Percentiles rank a stretch among this genome's conserved stretches.
These are phyloP conservation scores for Croton laevigatus DNA, from an alignment of 441 rosid genomes.

Conservation along the genomic window DNA sequence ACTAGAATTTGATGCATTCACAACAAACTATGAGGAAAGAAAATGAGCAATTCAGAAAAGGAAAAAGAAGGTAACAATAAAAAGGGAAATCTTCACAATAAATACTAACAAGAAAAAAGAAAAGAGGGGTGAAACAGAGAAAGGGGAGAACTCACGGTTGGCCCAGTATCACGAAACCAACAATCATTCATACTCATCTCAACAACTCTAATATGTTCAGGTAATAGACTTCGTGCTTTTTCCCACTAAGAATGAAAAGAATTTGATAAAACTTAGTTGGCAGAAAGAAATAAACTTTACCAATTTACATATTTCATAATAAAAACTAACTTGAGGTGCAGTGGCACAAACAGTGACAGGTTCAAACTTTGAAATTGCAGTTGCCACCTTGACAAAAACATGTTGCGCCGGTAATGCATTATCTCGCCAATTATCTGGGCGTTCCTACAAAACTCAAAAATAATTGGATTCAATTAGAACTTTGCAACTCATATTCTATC, in stretches of 20 bases:
- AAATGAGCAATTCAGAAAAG: not conserved
- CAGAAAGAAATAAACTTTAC: not conserved
- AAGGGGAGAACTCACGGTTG: slow-evolving; percentile 57
- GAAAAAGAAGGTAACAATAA: not conserved
- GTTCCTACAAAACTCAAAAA: slow-evolving; percentile 51
- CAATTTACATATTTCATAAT: slow-evolving; percentile 9
- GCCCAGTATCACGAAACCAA: slow-evolving; percentile 95
- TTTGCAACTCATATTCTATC: not conserved
- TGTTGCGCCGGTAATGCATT: slow-evolving; percentile 56
- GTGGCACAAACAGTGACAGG: slow-evolving; percentile 85
- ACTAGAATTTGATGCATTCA: slow-evolving; percentile 31
- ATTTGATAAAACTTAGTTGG: slow-evolving; percentile 15
- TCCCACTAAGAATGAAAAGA: slow-evolving; percentile 56
- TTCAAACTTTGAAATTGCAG: slow-evolving; percentile 72
- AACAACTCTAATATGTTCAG: slow-evolving; percentile 65
- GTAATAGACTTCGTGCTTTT: slow-evolving; percentile 71
- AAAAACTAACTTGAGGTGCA: slow-evolving; percentile 59
- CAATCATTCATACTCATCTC: slow-evolving; percentile 95
- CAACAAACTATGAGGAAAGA: slow-evolving; percentile 51
- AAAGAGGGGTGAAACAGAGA: not conserved
- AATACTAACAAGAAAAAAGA: slow-evolving; percentile 4
- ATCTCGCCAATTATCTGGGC: slow-evolving; percentile 88
- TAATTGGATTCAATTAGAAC: not conserved
- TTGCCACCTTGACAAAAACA: slow-evolving; percentile 64
- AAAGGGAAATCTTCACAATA: not conserved